These are phyloP conservation scores for Kluyveromyces aestuarii DNA, from an alignment of 805 yeast species.

Conservation along the genomic window DNA sequence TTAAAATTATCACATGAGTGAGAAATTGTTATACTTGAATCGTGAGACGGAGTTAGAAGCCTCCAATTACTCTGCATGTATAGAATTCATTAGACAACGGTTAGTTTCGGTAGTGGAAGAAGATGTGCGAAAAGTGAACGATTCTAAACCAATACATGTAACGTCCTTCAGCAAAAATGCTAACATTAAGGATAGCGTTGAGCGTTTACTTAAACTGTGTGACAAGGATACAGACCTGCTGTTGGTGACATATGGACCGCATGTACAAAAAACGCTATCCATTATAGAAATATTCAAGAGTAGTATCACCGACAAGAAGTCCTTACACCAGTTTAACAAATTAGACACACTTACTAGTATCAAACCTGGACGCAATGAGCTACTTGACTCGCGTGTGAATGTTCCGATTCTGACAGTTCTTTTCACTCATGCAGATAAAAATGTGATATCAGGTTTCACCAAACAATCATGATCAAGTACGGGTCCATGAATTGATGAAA, in stretches of 20 bases:
- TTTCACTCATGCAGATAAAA: slow-evolving; percentile 2
- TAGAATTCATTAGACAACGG: slow-evolving; percentile 11
- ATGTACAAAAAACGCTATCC: slow-evolving; percentile 20
- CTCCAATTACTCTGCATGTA: slow-evolving; percentile 6
- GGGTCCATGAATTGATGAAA: background rate
- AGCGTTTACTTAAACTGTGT: slow-evolving; percentile 6
- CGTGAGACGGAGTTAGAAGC: slow-evolving; percentile 10
- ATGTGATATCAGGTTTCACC: slow-evolving; percentile 9
- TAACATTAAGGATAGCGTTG: slow-evolving; percentile 13
- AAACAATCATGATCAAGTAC: slow-evolving; percentile 4
- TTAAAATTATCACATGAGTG: background rate
- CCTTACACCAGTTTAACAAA: slow-evolving; percentile 17
- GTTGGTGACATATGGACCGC: slow-evolving; percentile 20
- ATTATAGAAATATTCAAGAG: slow-evolving; percentile 18
- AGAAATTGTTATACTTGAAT: slow-evolving; percentile 3
- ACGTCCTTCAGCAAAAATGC: slow-evolving; percentile 16
- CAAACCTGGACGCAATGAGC: slow-evolving; percentile 18
- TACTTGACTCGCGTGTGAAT: slow-evolving; percentile 16
- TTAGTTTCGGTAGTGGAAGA: slow-evolving; percentile 11
- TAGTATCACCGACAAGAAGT: background rate
- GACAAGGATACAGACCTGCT: background rate
- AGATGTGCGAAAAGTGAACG: background rate
- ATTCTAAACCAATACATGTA: slow-evolving; percentile 1
- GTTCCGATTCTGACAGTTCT: slow-evolving; percentile 16
- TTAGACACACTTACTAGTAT: slow-evolving; percentile 13